Percentiles rank a stretch among this genome's conserved stretches.
Conservation (phyloP, 75 land plant species). For the Ceratopteris richardii region DNA sequence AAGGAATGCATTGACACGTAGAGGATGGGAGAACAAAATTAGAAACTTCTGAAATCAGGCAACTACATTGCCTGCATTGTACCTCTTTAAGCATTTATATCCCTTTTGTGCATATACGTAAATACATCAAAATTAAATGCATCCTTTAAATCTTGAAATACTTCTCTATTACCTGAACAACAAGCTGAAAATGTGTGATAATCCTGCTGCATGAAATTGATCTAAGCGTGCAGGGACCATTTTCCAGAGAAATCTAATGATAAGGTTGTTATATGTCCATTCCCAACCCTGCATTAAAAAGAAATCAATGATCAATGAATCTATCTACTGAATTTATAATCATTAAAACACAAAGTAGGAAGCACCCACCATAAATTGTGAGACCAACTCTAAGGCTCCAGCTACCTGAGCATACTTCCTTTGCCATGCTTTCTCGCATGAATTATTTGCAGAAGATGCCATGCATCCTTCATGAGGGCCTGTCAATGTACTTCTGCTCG, state of each 20-base stretch:
- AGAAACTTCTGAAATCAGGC: too few relatives aligned
- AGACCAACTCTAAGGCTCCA: slow-evolving; percentile 11
- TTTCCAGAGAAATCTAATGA: slow-evolving; percentile 12
- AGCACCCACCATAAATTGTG: slow-evolving; percentile 11
- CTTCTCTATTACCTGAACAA: slow-evolving; percentile 8
- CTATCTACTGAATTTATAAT: neutral
- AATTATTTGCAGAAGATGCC: neutral
- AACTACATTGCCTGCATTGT: too few relatives aligned
- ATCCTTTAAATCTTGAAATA: neutral
- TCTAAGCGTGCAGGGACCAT: slow-evolving; percentile 11
- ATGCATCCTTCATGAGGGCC: neutral
- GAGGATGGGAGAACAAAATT: too few relatives aligned
- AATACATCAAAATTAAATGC: too few relatives aligned
- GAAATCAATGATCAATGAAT: neutral
- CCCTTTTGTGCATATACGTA: too few relatives aligned
- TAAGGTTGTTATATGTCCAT: slow-evolving; percentile 19
- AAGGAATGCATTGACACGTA: too few relatives aligned
- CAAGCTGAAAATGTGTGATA: slow-evolving; percentile 8
- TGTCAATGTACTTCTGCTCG: too few relatives aligned
- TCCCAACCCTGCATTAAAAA: slow-evolving; percentile 19
- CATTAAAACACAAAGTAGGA: neutral
- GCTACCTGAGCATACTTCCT: neutral
- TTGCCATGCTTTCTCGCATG: slow-evolving; percentile 2
- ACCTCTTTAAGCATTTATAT: too few relatives aligned
- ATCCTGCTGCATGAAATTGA: slow-evolving; percentile 9